Evolutionary conservation across 2,329 filamentous ascomycete genomes (phyloP), one percentile per base, ranked within the genome.

Genomic region (Cadophora sp.): DNA sequence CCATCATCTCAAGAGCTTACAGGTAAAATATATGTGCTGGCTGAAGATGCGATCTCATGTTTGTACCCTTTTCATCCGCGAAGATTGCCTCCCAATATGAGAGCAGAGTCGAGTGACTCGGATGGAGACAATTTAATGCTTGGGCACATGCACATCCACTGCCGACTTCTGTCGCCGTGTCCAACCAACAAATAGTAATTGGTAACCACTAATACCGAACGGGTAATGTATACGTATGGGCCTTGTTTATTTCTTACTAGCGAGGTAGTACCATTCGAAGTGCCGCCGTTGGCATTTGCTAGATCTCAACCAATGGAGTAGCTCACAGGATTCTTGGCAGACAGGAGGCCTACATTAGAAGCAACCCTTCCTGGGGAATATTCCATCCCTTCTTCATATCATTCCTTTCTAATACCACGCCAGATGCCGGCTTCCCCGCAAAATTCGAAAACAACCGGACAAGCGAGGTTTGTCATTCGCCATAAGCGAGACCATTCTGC

Each of bases 381-480:
- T 43, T 58, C 36, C 36, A 41, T 58, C 39, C 9, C 14, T 58
- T 30, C 27, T 30, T 30, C 4, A 3, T 27, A 4, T 58, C 36
- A 43, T 20, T 7, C 50, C 50, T 27, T 53, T n/a, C 27, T 24
- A 53, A 24, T 43, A 24, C 33, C 55, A n/a, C 20, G 1, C 20
- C 1, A 43, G 1, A 43, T 41, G 36, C 36, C 55, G 36, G 20
- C 9, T 58, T 58, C 55, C 55, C 55, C 55, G 33, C 55, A 41
- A 9, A 41, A 8, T 24, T 24, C 16, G 14, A 58, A 13, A 43
- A 56, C 53, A 56, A 41, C 53, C n/a, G 53, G 53, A 56, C 53
- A 39, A 33, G 27, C 50, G 50, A 30, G 27, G 1, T n/a, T n/a
- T 14, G n/a, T 53, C 16, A 53, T 53, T 53, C 24, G 50, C 5